Evolutionary conservation across 345 rosid species (phyloP).

Genomic region (Citrus trifoliata): DNA sequence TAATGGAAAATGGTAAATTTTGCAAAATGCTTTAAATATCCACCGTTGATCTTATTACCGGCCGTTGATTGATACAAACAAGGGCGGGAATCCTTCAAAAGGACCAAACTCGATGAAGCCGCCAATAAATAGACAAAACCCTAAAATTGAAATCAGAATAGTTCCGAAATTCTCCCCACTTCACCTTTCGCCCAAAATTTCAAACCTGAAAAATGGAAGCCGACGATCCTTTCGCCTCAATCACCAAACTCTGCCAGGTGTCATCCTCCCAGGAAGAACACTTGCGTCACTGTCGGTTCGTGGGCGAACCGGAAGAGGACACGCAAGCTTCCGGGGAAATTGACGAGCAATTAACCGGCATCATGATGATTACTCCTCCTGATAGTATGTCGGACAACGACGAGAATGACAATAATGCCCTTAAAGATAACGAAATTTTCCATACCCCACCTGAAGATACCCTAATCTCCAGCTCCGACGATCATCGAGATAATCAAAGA

Average conservation of each 20-base stretch:
- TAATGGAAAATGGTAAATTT: background rate
- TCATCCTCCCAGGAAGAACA: constrained; percentile 25
- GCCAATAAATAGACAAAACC: background rate
- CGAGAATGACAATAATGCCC: background rate
- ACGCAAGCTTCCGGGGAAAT: constrained; percentile 3
- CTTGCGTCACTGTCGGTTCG: constrained; percentile 12
- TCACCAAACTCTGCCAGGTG: constrained; percentile 14
- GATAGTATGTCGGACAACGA: constrained; percentile 5
- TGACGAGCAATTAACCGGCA: constrained; percentile 26
- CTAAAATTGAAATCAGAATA: background rate
- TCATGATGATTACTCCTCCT: constrained; percentile 37
- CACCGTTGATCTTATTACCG: background rate
- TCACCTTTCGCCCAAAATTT: background rate
- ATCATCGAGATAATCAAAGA: background rate
- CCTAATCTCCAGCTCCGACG: background rate
- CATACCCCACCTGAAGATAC: constrained; percentile 27
- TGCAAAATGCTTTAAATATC: background rate
- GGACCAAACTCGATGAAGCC: background rate
- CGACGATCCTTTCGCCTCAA: constrained; percentile 28
- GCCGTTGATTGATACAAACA: background rate
- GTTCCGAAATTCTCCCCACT: background rate
- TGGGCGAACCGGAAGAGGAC: constrained; percentile 11
- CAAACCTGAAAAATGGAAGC: constrained; percentile 10
- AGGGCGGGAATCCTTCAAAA: background rate
- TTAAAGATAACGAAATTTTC: constrained; percentile 15